Evolutionary conservation across 192 early-diverging fungal species (phyloP).

Genomic region (Gorgonomyces haynaldii): DNA sequence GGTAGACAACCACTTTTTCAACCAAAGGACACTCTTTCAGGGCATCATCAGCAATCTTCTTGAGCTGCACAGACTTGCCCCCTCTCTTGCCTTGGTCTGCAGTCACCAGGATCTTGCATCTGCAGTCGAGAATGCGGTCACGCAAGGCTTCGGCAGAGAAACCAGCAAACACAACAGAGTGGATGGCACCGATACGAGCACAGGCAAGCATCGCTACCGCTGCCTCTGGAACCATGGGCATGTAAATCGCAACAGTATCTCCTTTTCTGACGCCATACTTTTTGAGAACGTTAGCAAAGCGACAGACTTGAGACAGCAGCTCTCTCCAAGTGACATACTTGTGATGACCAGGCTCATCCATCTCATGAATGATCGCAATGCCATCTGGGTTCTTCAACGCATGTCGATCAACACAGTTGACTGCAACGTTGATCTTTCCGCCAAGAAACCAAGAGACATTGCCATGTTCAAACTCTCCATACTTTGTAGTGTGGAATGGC

Average conservation of each 20-base stretch:
- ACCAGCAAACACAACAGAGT: constrained; percentile 94
- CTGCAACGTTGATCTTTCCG: constrained; percentile 83
- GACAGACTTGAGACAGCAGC: constrained; percentile 70
- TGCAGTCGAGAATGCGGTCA: constrained; percentile 79
- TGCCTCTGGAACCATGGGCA: constrained; percentile 91
- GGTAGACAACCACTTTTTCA: constrained; percentile 76
- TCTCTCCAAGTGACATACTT: constrained; percentile 71
- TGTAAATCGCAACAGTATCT: constrained; percentile 90
- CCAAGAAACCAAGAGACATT: constrained; percentile 90
- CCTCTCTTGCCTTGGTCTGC: constrained; percentile 91
- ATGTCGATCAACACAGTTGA: constrained; percentile 95
- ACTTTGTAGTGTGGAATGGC: constrained; percentile 60
- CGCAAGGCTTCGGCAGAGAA: constrained; percentile 88
- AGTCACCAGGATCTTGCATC: constrained; percentile 73
- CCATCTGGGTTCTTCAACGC: constrained; percentile 62
- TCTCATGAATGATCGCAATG: constrained; percentile 37
- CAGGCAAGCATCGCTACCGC: constrained; percentile 88
- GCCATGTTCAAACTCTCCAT: constrained; percentile 63
- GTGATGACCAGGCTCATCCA: constrained; percentile 63
- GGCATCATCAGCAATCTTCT: constrained; percentile 90
- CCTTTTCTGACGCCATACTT: constrained; percentile 80
- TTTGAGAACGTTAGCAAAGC: constrained; percentile 74
- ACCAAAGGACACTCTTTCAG: constrained; percentile 65
- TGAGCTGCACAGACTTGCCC: constrained; percentile 76
- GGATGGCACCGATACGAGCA: constrained; percentile 81